phyloP scores from a whole-genome alignment of 306 rosid species.

The Medicago lupulina region DNA sequence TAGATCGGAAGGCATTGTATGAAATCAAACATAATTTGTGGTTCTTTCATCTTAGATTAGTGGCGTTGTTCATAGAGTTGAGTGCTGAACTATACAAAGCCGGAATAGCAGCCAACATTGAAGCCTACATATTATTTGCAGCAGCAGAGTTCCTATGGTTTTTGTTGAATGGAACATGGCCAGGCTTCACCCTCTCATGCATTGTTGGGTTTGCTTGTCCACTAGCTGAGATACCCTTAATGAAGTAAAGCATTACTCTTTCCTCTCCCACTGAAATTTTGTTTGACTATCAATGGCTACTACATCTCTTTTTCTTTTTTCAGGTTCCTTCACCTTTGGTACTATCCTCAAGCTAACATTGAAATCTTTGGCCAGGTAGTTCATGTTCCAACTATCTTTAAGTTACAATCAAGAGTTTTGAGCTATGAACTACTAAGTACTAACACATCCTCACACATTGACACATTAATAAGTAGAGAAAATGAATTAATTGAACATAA shows the following conservation, averaged over 20 bases:
- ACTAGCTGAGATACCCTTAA: conserved; percentile 53
- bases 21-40: background rate
- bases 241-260: conserved; percentile 47
- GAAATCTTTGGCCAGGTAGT: conserved; percentile 56
- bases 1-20: background rate
- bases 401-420: background rate
- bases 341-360: conserved; percentile 52
- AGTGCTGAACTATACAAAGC: conserved; percentile 90
- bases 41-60: conserved; percentile 52
- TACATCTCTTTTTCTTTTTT: conserved; percentile 30
- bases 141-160: conserved; percentile 85
- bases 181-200: conserved; percentile 77
- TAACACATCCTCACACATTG: background rate
- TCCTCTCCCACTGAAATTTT: background rate
- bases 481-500: background rate
- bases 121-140: conserved; percentile 75
- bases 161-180: conserved; percentile 67
- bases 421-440: background rate
- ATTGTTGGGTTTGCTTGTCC: conserved; percentile 63
- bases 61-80: conserved; percentile 69
- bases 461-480: background rate
- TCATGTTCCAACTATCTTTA: conserved; percentile 3
- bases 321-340: conserved; percentile 55
- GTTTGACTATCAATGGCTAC: background rate
- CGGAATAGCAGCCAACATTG: conserved; percentile 69